A percentile compares a stretch with the other conserved stretches of the same genome.
phyloP scores from a whole-genome alignment of 1,139 yeast species.

The Suhomyces panamericanus region DNA sequence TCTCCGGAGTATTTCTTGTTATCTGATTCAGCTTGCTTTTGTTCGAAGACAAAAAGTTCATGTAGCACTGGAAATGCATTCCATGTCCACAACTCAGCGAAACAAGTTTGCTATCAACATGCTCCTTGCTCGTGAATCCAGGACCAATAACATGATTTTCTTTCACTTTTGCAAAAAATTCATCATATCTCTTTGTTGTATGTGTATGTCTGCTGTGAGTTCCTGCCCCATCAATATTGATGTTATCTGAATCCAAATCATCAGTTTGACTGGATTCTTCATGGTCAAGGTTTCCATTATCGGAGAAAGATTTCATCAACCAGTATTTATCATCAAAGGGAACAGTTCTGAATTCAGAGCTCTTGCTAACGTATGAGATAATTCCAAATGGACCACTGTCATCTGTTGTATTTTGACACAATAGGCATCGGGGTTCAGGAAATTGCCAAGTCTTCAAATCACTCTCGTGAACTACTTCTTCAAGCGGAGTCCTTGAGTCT shows the following conservation, averaged over 20 bases:
- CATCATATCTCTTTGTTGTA: slow-evolving; percentile 35
- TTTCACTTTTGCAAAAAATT: slow-evolving; percentile 37
- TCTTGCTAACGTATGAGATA: slow-evolving; percentile 57
- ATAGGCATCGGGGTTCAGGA: slow-evolving; percentile 80
- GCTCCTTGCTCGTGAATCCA: slow-evolving; percentile 54
- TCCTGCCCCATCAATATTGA: slow-evolving; percentile 10
- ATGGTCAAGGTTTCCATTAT: slow-evolving; percentile 50
- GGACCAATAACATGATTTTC: slow-evolving; percentile 61
- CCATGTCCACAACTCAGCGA: slow-evolving; percentile 93
- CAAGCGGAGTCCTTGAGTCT: background rate
- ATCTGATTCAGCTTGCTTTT: slow-evolving; percentile 65
- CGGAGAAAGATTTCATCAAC: slow-evolving; percentile 65
- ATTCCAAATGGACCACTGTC: slow-evolving; percentile 76
- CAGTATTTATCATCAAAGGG: slow-evolving; percentile 68
- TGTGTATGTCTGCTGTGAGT: slow-evolving; percentile 7
- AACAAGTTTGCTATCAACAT: slow-evolving; percentile 51
- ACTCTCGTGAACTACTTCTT: slow-evolving; percentile 21
- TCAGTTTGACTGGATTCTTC: slow-evolving; percentile 15
- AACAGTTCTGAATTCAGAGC: slow-evolving; percentile 61
- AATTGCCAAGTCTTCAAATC: slow-evolving; percentile 53
- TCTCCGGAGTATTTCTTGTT: slow-evolving; percentile 80
- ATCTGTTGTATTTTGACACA: slow-evolving; percentile 81
- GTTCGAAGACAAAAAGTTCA: slow-evolving; percentile 57
- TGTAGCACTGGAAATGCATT: slow-evolving; percentile 80
- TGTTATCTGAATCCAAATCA: background rate